A percentile compares a stretch with the other conserved stretches of the same genome.
phyloP scores from a whole-genome alignment of 495 filamentous ascomycete genomes.

The Podospora pseudoanserina region DNA sequence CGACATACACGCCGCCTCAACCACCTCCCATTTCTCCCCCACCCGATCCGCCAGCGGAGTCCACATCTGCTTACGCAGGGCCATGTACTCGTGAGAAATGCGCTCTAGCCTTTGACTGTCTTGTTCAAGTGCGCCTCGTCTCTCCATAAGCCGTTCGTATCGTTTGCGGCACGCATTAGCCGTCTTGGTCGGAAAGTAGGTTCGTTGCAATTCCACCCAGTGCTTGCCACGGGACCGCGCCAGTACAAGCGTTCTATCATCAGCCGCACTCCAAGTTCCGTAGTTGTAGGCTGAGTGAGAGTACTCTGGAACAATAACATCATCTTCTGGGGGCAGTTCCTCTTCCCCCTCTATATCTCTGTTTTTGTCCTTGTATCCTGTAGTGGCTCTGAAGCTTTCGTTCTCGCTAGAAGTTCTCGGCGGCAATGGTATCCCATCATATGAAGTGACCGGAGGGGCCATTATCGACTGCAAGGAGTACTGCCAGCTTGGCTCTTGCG shows the following conservation, averaged over 20 bases:
- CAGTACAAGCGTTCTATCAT: slow-evolving; percentile 59
- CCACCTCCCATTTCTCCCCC: slow-evolving; percentile 63
- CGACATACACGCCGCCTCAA: slow-evolving; percentile 57
- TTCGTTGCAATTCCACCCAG: slow-evolving; percentile 66
- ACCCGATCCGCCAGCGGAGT: slow-evolving; percentile 55
- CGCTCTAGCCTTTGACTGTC: slow-evolving; percentile 59
- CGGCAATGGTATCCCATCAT: background rate
- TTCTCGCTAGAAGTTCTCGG: background rate
- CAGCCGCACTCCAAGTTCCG: slow-evolving; percentile 59
- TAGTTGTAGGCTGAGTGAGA: slow-evolving; percentile 41
- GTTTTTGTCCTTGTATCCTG: background rate
- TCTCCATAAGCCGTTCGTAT: slow-evolving; percentile 69
- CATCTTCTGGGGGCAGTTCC: background rate
- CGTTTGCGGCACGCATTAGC: slow-evolving; percentile 78
- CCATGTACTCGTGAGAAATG: slow-evolving; percentile 64
- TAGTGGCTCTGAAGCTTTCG: background rate
- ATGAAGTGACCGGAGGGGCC: background rate
- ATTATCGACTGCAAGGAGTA: background rate
- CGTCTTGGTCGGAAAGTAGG: slow-evolving; percentile 66
- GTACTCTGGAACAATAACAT: slow-evolving; percentile 9
- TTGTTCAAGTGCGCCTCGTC: slow-evolving; percentile 59
- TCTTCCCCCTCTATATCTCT: background rate
- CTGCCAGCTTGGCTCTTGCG: background rate
- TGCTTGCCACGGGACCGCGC: slow-evolving; percentile 62
- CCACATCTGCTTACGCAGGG: slow-evolving; percentile 67